Evolutionary conservation across 1,139 yeast genomes (phyloP), one percentile per base, ranked within the genome.

Genomic region (Maudiozyma humilis): DNA sequence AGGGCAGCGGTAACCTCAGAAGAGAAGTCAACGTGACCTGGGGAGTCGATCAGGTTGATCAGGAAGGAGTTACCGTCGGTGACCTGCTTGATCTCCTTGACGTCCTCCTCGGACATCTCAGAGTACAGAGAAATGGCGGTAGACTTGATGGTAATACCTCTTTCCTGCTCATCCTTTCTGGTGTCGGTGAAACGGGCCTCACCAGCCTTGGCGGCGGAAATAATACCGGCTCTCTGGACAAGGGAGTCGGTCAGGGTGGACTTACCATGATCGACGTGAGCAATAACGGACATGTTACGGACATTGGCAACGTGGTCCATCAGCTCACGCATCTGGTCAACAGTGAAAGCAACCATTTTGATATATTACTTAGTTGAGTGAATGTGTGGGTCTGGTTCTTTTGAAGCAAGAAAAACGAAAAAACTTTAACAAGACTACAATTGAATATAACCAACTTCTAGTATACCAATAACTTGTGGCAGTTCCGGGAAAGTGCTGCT

Each of bases 11-110:
- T 91, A 67, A 91, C 98, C 77, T 91, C 98, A 64, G 98, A 91
- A 56, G 97, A 89, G 91, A 91, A 91, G 78, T 91, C 98, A 81
- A 91, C 97, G 97, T 91, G 98, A 84, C 98, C 98, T 75, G 98
- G 98, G 63, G 98, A 91, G 74, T 91, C 98, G 66, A 91, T 91
- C 82, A 91, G 81, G 86, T 91, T 91, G 64, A 91, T 79, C 76
- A 91, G 84, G 82, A 89, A 91, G 70, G 84, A 79, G 82, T 77
- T 85, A 73, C 97, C 97, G 27, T 69, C 83, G 58, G 95, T 83
- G 79, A 89, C 88, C 78, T 91, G 97, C 72, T 79, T 75, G 75
- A 91, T 89, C 69, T 89, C 97, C 78, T 86, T 86, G 62, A 78
- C 82, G 68, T 89, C 97, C 41, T 88, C 96, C 46, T 88, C 96